phyloP scores from a whole-genome alignment of 345 rosid species.

The Populus nigra region DNA sequence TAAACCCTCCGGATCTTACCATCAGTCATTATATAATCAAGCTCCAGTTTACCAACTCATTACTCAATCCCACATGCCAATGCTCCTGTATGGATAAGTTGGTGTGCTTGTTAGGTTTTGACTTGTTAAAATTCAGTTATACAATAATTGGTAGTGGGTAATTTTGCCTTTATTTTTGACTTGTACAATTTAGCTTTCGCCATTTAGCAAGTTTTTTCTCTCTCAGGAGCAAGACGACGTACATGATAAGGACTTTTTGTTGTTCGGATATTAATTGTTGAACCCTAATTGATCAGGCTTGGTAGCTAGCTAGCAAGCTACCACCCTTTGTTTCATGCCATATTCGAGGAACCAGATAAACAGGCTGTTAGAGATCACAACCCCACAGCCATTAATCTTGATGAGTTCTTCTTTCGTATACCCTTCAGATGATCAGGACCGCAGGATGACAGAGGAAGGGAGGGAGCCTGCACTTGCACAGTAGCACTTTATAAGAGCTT shows the following conservation, averaged over 20 bases:
- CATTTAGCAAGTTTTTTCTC: background rate
- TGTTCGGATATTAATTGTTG: background rate
- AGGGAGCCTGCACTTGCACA: background rate
- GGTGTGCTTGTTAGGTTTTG: background rate
- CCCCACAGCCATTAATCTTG: slow-evolving; percentile 4
- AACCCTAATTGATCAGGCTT: background rate
- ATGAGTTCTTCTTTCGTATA: background rate
- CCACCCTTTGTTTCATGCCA: background rate
- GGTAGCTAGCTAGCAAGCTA: background rate
- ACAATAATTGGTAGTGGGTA: background rate
- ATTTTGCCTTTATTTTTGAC: background rate
- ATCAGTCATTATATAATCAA: background rate
- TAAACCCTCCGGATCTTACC: background rate
- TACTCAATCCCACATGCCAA: background rate
- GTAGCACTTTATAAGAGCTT: background rate
- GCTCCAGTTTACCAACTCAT: background rate
- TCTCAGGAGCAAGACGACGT: background rate
- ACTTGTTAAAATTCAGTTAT: background rate
- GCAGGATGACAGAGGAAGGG: background rate
- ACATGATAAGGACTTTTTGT: background rate
- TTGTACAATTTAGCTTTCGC: background rate
- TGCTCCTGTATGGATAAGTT: background rate
- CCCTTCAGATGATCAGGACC: background rate
- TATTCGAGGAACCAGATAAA: background rate
- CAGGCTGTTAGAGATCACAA: slow-evolving; percentile 3